Percentiles rank a stretch among this genome's conserved stretches.
phyloP scores from a whole-genome alignment of 495 filamentous ascomycete genomes.

The Penicillium pulvis region DNA sequence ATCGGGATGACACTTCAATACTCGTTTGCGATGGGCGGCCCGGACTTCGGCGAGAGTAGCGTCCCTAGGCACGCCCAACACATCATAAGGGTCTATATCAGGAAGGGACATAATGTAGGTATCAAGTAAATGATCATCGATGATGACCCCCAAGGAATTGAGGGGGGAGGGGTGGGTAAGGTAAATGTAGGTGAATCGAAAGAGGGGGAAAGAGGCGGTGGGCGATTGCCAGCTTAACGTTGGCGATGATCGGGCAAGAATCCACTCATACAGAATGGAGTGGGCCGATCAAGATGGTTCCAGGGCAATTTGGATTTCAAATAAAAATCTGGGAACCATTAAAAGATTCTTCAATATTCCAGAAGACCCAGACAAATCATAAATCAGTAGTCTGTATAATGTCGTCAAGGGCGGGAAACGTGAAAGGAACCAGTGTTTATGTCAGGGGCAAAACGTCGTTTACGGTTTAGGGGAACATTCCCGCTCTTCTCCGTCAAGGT shows the following conservation, averaged over 20 bases:
- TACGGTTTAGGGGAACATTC: neutral
- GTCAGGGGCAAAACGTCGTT: neutral
- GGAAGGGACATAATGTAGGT: constrained; percentile 56
- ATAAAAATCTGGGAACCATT: neutral
- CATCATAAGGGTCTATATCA: constrained; percentile 80
- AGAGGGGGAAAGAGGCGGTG: constrained; percentile 25
- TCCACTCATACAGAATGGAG: constrained; percentile 28
- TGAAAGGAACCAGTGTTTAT: neutral
- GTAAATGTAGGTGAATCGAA: constrained; percentile 18
- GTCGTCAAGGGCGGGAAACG: neutral
- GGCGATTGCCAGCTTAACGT: constrained; percentile 18
- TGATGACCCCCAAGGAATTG: constrained; percentile 10
- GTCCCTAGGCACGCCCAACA: constrained; percentile 75
- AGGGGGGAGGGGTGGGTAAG: constrained; percentile 8
- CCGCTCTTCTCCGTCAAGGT: neutral
- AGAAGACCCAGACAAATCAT: neutral
- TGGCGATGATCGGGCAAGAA: constrained; percentile 22
- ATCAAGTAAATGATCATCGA: constrained; percentile 15
- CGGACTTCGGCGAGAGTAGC: constrained; percentile 75
- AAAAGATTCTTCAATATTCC: constrained; percentile 4
- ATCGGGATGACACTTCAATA: constrained; percentile 92
- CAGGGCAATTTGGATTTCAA: neutral
- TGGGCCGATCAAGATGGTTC: constrained; percentile 18
- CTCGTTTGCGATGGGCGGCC: constrained; percentile 84
- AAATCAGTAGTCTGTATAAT: neutral